Conservation (phyloP, 2,329 filamentous ascomycete genomes). For the Byssochlamys sp. region DNA sequence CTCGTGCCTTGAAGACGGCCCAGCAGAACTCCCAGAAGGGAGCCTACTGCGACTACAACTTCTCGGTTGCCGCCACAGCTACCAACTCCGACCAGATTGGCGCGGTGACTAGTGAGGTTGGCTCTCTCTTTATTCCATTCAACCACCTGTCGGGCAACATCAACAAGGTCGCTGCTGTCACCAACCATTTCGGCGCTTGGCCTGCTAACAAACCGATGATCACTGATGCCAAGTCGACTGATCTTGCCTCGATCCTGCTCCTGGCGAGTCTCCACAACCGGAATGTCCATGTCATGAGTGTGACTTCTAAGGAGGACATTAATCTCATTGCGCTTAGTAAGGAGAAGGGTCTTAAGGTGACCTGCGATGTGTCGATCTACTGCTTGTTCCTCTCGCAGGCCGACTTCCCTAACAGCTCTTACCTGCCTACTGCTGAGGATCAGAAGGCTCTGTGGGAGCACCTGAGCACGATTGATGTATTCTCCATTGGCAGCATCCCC, state of each 20-base stretch:
- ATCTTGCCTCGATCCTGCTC: constrained; percentile 69
- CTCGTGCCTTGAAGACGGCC: constrained; percentile 59
- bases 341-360: constrained; percentile 70
- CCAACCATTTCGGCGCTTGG: constrained; percentile 69
- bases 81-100: constrained; percentile 66
- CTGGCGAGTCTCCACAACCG: constrained; percentile 68
- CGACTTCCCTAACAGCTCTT: constrained; percentile 58
- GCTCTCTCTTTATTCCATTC: constrained; percentile 73
- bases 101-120: constrained; percentile 62
- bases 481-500: constrained; percentile 68
- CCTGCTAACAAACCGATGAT: constrained; percentile 68
- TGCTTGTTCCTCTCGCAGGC: constrained; percentile 63
- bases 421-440: constrained; percentile 57
- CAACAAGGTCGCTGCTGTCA: constrained; percentile 71
- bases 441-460: constrained; percentile 67
- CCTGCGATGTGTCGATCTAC: constrained; percentile 74
- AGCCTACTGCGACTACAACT: constrained; percentile 68
- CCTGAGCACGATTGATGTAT: constrained; percentile 63
- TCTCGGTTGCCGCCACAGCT: constrained; percentile 65
- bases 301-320: constrained; percentile 74
- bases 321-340: constrained; percentile 67
- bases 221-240: constrained; percentile 70
- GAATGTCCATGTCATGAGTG: constrained; percentile 69
- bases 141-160: constrained; percentile 73
- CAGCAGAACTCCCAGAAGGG: constrained; percentile 61